Percentiles rank a stretch among this genome's conserved stretches.
Evolutionary conservation across 257 asterid species (phyloP).

Genomic region (Knoxia roxburghii): DNA sequence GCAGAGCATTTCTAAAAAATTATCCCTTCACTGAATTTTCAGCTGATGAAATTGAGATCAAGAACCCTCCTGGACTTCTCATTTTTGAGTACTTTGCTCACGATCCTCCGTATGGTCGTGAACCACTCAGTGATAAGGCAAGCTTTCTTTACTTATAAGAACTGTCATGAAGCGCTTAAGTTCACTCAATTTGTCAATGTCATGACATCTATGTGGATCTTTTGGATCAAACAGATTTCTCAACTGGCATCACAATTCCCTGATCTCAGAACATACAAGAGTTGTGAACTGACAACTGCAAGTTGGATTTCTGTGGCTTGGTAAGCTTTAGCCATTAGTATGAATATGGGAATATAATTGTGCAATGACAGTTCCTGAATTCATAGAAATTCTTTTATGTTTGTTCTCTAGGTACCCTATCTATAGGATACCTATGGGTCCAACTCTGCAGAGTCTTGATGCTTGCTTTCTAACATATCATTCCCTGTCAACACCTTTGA

Average conservation of each 20-base stretch:
- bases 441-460: conserved; percentile 82
- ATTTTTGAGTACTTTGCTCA: conserved; percentile 63
- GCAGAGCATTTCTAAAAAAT: conserved; percentile 32
- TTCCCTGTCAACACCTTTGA: conserved; percentile 61
- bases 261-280: conserved; percentile 54
- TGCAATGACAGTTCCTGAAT: not conserved
- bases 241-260: conserved; percentile 66
- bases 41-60: conserved; percentile 39
- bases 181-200: not conserved
- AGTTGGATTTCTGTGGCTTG: conserved; percentile 98
- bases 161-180: not conserved
- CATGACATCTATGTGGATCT: not conserved
- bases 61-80: conserved; percentile 61
- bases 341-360: not conserved
- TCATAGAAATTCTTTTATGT: not conserved
- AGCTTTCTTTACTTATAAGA: conserved; percentile 20
- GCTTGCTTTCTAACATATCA: conserved; percentile 91
- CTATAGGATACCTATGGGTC: conserved; percentile 88
- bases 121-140: conserved; percentile 89
- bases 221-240: conserved; percentile 50
- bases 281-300: conserved; percentile 74
- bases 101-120: conserved; percentile 79
- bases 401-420: conserved; percentile 77
- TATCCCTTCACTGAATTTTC: conserved; percentile 33
- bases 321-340: conserved; percentile 28